These are phyloP conservation scores for Rhizopus microsporus DNA, from an alignment of 371 early-diverging fungal genomes.

Conservation along the genomic window DNA sequence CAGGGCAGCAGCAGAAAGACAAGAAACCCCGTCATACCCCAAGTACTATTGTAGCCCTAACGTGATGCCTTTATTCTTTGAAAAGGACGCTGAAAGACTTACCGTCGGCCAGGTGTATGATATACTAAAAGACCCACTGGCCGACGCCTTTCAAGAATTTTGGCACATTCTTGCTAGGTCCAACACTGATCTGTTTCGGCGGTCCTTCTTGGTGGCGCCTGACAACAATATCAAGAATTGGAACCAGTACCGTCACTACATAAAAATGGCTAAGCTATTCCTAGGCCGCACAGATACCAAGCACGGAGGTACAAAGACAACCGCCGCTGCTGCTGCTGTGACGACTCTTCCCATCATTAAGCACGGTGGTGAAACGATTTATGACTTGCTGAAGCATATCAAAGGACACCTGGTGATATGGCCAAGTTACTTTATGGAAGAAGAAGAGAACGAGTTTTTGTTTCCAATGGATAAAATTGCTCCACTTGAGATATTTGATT, in stretches of 20 bases:
- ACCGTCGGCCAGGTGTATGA: slow-evolving; percentile 17
- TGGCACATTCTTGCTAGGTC: slow-evolving; percentile 56
- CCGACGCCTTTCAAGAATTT: slow-evolving; percentile 43
- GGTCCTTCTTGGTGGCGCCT: slow-evolving; percentile 68
- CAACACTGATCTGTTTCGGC: slow-evolving; percentile 61
- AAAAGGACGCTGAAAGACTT: background rate
- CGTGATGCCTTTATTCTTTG: background rate
- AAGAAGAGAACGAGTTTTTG: slow-evolving; percentile 53
- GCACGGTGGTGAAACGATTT: slow-evolving; percentile 10
- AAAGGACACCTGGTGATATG: slow-evolving; percentile 60
- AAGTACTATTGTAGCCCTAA: slow-evolving; percentile 16
- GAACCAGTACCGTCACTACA: slow-evolving; percentile 61
- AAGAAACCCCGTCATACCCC: background rate
- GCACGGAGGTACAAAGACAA: slow-evolving; percentile 24
- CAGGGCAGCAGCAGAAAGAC: background rate
- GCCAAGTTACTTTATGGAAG: slow-evolving; percentile 57
- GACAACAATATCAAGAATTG: slow-evolving; percentile 70
- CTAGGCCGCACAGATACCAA: slow-evolving; percentile 30
- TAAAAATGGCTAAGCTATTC: slow-evolving; percentile 39
- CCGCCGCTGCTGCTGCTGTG: slow-evolving; percentile 22
- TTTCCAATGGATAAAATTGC: slow-evolving; percentile 53
- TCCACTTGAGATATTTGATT: slow-evolving; percentile 63
- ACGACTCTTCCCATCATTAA: slow-evolving; percentile 12
- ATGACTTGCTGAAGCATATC: slow-evolving; percentile 38
- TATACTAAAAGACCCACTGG: slow-evolving; percentile 55